These are phyloP conservation scores for Xylaria flabelliformis DNA, from an alignment of 495 filamentous ascomycete genomes.

Conservation along the genomic window DNA sequence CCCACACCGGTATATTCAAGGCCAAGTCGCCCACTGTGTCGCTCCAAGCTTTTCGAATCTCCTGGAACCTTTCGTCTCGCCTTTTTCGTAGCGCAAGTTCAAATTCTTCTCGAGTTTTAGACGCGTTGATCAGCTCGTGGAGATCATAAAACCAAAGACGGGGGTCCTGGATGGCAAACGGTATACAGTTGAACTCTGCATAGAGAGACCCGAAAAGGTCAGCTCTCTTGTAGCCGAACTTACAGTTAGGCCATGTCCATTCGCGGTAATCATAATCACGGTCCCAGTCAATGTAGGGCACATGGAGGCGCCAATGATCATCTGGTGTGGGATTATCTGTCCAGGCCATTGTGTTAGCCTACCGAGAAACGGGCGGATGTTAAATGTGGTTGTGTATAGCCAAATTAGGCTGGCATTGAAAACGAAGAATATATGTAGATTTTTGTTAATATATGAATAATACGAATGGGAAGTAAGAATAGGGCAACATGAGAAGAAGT, in stretches of 20 bases:
- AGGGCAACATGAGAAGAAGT: not conserved
- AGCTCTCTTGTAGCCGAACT: not conserved
- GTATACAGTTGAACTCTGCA: slow-evolving; percentile 12
- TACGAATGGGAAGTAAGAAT: not conserved
- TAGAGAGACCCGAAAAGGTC: slow-evolving; percentile 3
- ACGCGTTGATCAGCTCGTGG: not conserved
- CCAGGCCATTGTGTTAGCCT: not conserved
- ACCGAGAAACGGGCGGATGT: not conserved
- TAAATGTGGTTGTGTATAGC: not conserved
- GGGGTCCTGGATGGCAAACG: slow-evolving; percentile 13
- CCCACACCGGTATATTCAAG: not conserved
- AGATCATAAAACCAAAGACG: slow-evolving; percentile 1
- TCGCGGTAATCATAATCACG: not conserved
- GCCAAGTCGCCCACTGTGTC: not conserved
- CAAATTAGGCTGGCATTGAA: not conserved
- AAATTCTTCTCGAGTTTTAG: slow-evolving; percentile 15
- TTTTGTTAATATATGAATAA: not conserved
- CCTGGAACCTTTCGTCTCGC: slow-evolving; percentile 11
- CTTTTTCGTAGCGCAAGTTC: slow-evolving; percentile 9
- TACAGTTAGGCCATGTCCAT: not conserved
- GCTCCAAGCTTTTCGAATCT: not conserved
- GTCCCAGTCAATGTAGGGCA: not conserved
- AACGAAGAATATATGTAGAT: not conserved
- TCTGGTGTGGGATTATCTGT: not conserved
- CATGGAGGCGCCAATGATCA: not conserved